Base-by-base conservation (phyloP, 306 rosid genomes). In the Clitoria ternatea region DNA sequence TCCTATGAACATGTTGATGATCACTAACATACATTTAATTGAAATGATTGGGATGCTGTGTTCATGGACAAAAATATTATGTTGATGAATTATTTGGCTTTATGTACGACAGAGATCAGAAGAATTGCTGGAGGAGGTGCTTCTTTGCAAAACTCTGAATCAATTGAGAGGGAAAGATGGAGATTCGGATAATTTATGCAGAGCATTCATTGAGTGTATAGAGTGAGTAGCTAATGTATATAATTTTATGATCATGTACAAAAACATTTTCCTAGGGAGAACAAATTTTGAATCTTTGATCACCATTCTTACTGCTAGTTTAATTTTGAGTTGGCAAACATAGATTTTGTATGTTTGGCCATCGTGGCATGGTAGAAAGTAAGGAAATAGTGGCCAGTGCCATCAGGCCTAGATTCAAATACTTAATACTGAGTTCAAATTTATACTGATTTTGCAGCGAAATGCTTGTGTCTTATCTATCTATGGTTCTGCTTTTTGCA, bases 101-200 rank as follows among this genome's bases (percentile, higher is more conserved):
- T 54, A 33, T 66, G 57, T 80, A 65, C 61, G 60, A 54, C 88
- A 91, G 99, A 87, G 66, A 83, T 87, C 99, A 61, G 92, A 77
- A 69, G 96, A 94, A 73, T 61, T 94, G 85, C 88, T 91, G 8
- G 97, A 91, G 79, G 97, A 94, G 87, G 96, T 86, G 55, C 80
- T 94, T 76, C 99, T 94, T 43, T 84, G 90, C 81, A 82, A 85
- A 84, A 87, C 97, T 80, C 95, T 94, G 14, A 91, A 91, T 77
- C 79, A 68, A 47, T 81, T 94, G 80, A 85, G 92, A 81, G 81
- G 84, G 55, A 49, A 72, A 1, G 76, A 42, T 10, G 75, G 77
- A 2, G 73, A 79, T 74, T 82, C 81, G 32, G 59, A 57, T 40
- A 89, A 91, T 73, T 70, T 78, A 18, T 85, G 95, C 84, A 73